phyloP scores from a whole-genome alignment of 768 basidiomycete species.

The Kwoniella bestiolae region DNA sequence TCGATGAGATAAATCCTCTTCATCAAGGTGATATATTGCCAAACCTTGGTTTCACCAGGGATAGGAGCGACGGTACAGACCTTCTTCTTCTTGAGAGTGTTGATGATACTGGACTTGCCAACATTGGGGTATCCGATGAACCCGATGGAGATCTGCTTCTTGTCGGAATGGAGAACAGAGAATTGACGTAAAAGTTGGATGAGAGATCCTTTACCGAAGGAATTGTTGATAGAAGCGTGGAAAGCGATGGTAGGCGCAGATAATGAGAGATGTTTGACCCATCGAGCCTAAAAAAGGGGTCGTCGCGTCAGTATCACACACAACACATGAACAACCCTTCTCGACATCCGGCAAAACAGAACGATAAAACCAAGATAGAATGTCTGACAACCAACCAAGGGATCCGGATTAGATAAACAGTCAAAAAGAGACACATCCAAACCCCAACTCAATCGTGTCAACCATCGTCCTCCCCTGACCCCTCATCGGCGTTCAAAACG shows the following conservation, averaged over 20 bases:
- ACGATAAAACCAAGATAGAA: conserved; percentile 30
- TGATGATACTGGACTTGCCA: conserved; percentile 96
- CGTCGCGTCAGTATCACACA: conserved; percentile 1
- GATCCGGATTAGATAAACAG: conserved; percentile 37
- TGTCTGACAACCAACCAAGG: conserved; percentile 63
- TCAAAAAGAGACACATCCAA: conserved; percentile 34
- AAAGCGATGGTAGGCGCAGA: conserved; percentile 96
- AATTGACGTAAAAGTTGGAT: conserved; percentile 97
- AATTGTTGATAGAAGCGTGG: conserved; percentile 98
- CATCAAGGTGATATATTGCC: conserved; percentile 99
- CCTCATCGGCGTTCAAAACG: conserved; percentile 57
- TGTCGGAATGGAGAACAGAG: conserved; percentile 94
- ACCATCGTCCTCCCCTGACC: conserved; percentile 50
- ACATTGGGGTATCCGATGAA: conserved; percentile 99
- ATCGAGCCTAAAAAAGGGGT: conserved; percentile 70
- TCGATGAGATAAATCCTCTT: conserved; percentile 97
- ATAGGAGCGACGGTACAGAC: conserved; percentile 96
- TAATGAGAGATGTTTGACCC: conserved; percentile 92
- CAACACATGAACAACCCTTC: conserved; percentile 6
- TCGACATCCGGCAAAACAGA: neutral
- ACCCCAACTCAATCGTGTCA: conserved; percentile 60
- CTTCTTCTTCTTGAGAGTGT: conserved; percentile 96
- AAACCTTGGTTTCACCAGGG: conserved; percentile 98
- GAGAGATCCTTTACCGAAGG: conserved; percentile 97
- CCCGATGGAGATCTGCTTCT: conserved; percentile 98